Conservation (phyloP, 495 filamentous ascomycete species). For the Podospora didyma region DNA sequence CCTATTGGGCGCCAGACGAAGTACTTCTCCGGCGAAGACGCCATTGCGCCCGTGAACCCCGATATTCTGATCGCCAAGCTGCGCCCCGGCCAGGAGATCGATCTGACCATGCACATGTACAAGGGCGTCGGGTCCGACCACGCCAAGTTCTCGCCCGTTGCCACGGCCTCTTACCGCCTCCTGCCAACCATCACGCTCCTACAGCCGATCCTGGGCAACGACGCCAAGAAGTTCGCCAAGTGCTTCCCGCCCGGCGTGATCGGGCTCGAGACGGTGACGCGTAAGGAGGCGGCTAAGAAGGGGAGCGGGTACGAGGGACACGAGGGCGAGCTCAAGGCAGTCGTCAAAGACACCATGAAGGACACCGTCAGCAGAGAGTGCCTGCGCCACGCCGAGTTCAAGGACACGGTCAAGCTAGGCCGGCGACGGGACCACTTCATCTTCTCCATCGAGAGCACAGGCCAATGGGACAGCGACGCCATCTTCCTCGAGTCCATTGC, state of each 20-base stretch:
- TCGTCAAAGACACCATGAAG: constrained; percentile 75
- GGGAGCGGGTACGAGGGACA: constrained; percentile 70
- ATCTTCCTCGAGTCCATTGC: constrained; percentile 86
- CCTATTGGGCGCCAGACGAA: constrained; percentile 69
- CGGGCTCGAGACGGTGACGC: constrained; percentile 65
- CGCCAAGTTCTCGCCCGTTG: constrained; percentile 96
- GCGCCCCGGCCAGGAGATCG: constrained; percentile 82
- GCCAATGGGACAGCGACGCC: constrained; percentile 86
- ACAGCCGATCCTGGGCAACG: constrained; percentile 74
- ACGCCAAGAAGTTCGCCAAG: constrained; percentile 82
- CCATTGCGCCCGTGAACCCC: constrained; percentile 74
- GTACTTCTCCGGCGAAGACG: constrained; percentile 61
- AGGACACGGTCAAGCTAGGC: constrained; percentile 90
- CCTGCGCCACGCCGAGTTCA: constrained; percentile 86
- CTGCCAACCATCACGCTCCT: constrained; percentile 80
- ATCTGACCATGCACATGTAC: constrained; percentile 79
- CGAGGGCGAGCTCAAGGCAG: constrained; percentile 72
- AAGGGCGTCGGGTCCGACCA: constrained; percentile 95
- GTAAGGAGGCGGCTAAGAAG: constrained; percentile 55
- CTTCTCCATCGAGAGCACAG: constrained; percentile 89
- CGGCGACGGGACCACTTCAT: constrained; percentile 93
- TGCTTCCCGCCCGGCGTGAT: constrained; percentile 94
- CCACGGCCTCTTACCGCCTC: constrained; percentile 87
- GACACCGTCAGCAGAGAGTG: constrained; percentile 95
- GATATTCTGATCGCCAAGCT: constrained; percentile 94